Conservation (phyloP, 169 alveolate genomes). For the Plasmodium knowlesi region DNA sequence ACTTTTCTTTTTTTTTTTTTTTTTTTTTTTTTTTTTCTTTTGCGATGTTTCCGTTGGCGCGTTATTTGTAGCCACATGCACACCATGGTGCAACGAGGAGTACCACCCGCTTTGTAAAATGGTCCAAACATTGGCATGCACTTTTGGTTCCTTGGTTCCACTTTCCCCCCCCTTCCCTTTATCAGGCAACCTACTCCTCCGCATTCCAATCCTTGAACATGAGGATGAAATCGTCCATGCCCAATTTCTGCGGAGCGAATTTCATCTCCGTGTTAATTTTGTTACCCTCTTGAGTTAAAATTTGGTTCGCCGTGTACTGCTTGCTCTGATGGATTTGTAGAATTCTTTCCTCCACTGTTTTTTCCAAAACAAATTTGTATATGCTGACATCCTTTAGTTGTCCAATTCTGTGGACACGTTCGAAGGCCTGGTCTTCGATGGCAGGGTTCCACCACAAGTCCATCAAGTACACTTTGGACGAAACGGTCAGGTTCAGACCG, state of each 20-base stretch:
- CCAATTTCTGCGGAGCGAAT: constrained; percentile 44
- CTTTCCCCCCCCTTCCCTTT: background rate
- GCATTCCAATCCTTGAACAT: constrained; percentile 73
- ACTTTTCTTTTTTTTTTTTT: background rate
- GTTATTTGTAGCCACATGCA: background rate
- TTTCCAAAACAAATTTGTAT: constrained; percentile 85
- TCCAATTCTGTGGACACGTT: constrained; percentile 96
- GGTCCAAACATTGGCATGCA: background rate
- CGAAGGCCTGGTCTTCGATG: constrained; percentile 94
- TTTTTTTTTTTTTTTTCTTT: no score
- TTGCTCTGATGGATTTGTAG: constrained; percentile 81
- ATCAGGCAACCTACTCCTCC: constrained; percentile 11
- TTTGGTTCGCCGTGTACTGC: constrained; percentile 74
- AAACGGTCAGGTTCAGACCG: constrained; percentile 89
- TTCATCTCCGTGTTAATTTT: constrained; percentile 53
- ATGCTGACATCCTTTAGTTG: constrained; percentile 88
- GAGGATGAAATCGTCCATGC: constrained; percentile 66
- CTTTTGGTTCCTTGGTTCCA: background rate
- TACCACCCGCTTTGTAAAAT: background rate
- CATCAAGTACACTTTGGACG: constrained; percentile 85
- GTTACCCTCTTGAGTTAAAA: constrained; percentile 57
- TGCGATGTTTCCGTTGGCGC: background rate
- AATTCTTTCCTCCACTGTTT: constrained; percentile 90
- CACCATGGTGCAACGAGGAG: background rate
- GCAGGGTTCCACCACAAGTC: constrained; percentile 96